Evolutionary conservation across 176 grass and related monocot species (phyloP).

Genomic region (Oryza rufipogon): DNA sequence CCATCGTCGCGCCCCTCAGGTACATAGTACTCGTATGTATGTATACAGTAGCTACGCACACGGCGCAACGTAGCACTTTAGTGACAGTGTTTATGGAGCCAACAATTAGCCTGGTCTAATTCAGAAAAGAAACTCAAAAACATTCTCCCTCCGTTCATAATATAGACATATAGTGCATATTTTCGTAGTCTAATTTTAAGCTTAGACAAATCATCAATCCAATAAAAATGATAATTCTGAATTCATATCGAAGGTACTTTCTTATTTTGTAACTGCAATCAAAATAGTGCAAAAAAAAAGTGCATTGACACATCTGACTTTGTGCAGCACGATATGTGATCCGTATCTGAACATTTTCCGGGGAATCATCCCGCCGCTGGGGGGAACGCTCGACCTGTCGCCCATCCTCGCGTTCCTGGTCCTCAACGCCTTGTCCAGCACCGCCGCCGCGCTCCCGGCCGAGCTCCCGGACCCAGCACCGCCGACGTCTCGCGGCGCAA

Average conservation of each 20-base stretch:
- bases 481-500: not conserved
- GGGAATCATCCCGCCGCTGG: slow-evolving; percentile 90
- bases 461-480: slow-evolving; percentile 62
- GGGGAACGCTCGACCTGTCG: slow-evolving; percentile 88
- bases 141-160: no score
- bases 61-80: no score
- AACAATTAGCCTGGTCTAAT: not conserved
- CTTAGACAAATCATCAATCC: no score
- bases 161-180: no score
- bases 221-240: no score
- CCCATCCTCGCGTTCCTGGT: slow-evolving; percentile 93
- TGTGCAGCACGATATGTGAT: slow-evolving; percentile 85
- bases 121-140: not conserved
- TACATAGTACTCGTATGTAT: not conserved
- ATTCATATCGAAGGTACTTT: no score
- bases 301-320: not conserved
- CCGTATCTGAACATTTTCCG: slow-evolving; percentile 98
- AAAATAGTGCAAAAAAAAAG: no score
- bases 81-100: no score
- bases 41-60: no score
- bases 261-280: no score
- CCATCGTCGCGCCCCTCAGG: slow-evolving; percentile 92
- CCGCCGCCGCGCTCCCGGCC: slow-evolving; percentile 88
- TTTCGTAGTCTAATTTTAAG: no score
- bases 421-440: slow-evolving; percentile 83